Evolutionary conservation across 73 alveolate species (phyloP), one percentile per base, ranked within the genome.

Genomic region (Durusdinium trenchii): DNA sequence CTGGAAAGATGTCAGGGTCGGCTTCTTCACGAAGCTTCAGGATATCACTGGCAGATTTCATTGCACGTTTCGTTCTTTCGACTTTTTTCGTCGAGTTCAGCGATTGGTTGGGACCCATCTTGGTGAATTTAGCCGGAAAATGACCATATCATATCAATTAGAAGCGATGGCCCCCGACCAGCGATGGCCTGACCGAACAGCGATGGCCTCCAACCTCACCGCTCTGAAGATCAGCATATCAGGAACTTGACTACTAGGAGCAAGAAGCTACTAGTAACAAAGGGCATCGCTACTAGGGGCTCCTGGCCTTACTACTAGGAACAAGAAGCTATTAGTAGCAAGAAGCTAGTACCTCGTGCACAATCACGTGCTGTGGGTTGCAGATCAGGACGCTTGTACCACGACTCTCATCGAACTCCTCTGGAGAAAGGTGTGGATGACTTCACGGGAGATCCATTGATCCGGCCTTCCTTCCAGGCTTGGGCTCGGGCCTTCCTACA

Each of bases 1-100:
- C 5, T 87, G 23, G 95, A 87, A 69, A 64, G 95, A 45, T 87
- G 95, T 43, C 95, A 87, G 47, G 95, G 95, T 23, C 95, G 95
- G 32, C 69, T 87, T 47, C 47, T 62, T 1, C 95, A 87, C 35
- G 85, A 64, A 60, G 85, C 85, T 69, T 87, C 95, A 87, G 95
- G 95, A 20, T 61, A 20, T 5, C 10, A 14, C 5, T 1, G 90
- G 12, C 52, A 1, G 45, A 30, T 9, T 79, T 9, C 18, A 5
- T 38, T 40, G 14, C 20, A 54, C 28, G 28, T 54, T 54, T 54
- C 64, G 64, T 54, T 54, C 64, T 20, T 54, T 54, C 28, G 9
- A 54, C 28, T 54, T 54, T 20, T 54, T 20, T 20, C 64, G 9
- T 54, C 20, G 64, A 20, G 20, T 9, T 9, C 28, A 9, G 9